Evolutionary conservation across 2,329 filamentous ascomycete species (phyloP).

Genomic region (Fusarium robinianum): DNA sequence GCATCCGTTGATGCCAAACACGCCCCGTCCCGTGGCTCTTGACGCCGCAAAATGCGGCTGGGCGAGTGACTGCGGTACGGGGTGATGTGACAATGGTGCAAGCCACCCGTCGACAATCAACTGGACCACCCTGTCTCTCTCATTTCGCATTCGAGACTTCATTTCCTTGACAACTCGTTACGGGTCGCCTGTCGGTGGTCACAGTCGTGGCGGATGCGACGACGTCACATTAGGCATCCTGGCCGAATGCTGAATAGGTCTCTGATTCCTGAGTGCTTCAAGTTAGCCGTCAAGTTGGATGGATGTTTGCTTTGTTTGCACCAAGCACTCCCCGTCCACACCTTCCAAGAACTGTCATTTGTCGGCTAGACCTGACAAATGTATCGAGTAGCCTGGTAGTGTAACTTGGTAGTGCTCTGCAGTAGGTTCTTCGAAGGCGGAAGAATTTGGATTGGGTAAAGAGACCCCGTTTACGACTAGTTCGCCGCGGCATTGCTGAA

Average conservation of each 20-base stretch:
- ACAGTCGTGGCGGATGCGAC: slow-evolving; percentile 10
- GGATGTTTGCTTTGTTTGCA: no score
- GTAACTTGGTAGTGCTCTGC: no score
- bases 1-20: slow-evolving; percentile 27
- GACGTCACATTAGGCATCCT: slow-evolving; percentile 32
- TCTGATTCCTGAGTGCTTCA: slow-evolving; percentile 10
- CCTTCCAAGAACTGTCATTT: no score
- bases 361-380: no score
- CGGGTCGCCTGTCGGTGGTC: slow-evolving; percentile 16
- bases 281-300: no score
- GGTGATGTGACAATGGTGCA: slow-evolving; percentile 31
- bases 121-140: slow-evolving; percentile 22
- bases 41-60: slow-evolving; percentile 19
- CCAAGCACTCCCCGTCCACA: no score
- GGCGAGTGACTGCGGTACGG: slow-evolving; percentile 16
- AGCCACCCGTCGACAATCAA: slow-evolving; percentile 22
- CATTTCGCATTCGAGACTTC: slow-evolving; percentile 36
- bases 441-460: no score
- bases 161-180: slow-evolving; percentile 33
- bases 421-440: background rate
- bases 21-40: slow-evolving; percentile 29
- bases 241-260: slow-evolving; percentile 14
- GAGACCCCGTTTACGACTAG: no score
- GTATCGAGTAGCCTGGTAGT: no score
- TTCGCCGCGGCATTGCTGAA: slow-evolving; percentile 30